phyloP scores from a whole-genome alignment of 2,329 filamentous ascomycete species.

The Endoconidiophora polonica region DNA sequence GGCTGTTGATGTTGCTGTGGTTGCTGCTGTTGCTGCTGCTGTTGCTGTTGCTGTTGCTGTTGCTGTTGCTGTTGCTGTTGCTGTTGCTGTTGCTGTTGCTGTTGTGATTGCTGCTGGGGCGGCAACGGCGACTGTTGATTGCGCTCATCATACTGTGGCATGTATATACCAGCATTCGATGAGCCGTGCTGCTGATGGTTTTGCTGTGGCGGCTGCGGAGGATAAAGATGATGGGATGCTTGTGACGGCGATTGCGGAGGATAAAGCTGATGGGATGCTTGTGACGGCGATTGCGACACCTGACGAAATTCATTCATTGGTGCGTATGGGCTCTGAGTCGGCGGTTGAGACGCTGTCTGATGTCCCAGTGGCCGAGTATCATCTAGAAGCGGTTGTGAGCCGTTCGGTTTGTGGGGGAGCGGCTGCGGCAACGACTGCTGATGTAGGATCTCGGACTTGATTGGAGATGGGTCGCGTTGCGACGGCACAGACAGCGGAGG shows the following conservation, averaged over 20 bases:
- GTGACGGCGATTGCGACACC: constrained; percentile 14
- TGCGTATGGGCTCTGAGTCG: constrained; percentile 24
- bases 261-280: constrained; percentile 16
- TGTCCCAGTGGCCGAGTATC: constrained; percentile 10
- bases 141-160: background rate
- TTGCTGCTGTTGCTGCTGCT: background rate
- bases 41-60: background rate
- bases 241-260: constrained; percentile 6
- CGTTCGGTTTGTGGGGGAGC: background rate
- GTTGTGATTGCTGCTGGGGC: background rate
- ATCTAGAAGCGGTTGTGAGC: background rate
- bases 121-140: background rate
- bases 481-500: background rate
- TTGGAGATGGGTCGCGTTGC: background rate
- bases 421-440: constrained; percentile 1
- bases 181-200: background rate
- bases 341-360: constrained; percentile 17
- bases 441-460: constrained; percentile 2
- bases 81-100: background rate
- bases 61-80: background rate
- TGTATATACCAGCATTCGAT: background rate
- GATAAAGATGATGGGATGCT: constrained; percentile 13
- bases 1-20: background rate
- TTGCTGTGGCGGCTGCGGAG: constrained; percentile 4
- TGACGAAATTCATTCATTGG: constrained; percentile 13